A percentile compares a stretch with the other conserved stretches of the same genome.
Evolutionary conservation across 2,329 filamentous ascomycete genomes (phyloP).

Genomic region (Xylaria sp.): DNA sequence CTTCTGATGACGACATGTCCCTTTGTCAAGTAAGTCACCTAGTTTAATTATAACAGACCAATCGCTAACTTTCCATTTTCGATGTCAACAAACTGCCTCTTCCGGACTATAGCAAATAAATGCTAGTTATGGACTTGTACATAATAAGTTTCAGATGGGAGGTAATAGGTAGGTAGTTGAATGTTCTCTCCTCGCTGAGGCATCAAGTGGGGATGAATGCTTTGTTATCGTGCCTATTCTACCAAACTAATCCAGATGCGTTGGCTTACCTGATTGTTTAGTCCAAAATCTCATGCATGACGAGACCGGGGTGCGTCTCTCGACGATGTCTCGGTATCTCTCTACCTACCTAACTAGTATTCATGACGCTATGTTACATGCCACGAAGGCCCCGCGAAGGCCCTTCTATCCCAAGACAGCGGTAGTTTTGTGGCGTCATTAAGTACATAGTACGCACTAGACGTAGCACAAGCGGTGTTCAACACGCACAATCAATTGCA

Average conservation of each 20-base stretch:
- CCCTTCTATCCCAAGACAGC: neutral
- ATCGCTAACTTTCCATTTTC: neutral
- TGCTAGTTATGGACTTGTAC: neutral
- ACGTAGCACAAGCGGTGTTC: constrained; percentile 4
- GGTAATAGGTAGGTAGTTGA: neutral
- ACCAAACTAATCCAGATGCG: neutral
- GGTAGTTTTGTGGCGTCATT: constrained; percentile 1
- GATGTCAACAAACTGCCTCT: constrained; percentile 33
- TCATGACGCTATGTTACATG: neutral
- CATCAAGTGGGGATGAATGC: constrained; percentile 19
- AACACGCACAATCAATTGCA: neutral
- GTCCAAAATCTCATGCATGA: constrained; percentile 18
- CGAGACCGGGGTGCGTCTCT: constrained; percentile 19
- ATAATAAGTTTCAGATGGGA: neutral
- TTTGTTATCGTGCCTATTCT: constrained; percentile 20
- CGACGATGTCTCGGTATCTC: constrained; percentile 11
- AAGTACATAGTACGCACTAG: neutral
- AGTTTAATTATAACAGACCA: constrained; percentile 1
- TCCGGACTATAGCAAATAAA: constrained; percentile 28
- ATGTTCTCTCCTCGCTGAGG: neutral
- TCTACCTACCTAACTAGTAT: neutral
- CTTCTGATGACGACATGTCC: neutral
- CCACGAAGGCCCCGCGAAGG: no score
- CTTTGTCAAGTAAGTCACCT: neutral
- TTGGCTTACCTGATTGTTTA: neutral